Evolutionary conservation across 495 filamentous ascomycete genomes (phyloP).

Genomic region (Neurospora tetraspora): DNA sequence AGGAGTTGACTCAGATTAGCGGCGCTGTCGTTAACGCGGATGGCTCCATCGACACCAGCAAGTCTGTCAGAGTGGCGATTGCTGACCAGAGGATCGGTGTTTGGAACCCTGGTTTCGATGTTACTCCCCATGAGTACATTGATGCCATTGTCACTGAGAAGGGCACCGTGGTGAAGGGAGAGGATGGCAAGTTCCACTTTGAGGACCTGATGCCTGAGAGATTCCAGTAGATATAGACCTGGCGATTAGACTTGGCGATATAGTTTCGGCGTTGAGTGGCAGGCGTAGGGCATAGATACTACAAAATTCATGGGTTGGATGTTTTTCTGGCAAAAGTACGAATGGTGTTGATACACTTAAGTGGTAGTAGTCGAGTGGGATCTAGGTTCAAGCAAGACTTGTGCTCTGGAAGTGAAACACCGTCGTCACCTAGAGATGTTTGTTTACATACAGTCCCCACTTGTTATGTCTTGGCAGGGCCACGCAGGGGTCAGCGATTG

Average conservation of each 20-base stretch:
- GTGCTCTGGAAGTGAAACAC: not conserved
- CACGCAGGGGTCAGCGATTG: not conserved
- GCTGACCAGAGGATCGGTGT: constrained; percentile 73
- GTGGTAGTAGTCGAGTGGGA: not conserved
- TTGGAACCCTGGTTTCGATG: constrained; percentile 96
- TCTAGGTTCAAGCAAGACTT: not conserved
- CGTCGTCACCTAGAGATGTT: not conserved
- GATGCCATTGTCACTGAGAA: constrained; percentile 92
- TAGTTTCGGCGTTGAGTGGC: not conserved
- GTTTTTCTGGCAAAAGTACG: not conserved
- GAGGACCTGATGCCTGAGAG: constrained; percentile 39
- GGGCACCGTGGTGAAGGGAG: constrained; percentile 70
- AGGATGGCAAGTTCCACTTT: constrained; percentile 69
- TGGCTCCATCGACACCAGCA: constrained; percentile 37
- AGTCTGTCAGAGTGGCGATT: constrained; percentile 61
- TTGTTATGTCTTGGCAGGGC: not conserved
- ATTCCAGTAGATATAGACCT: constrained; percentile 10
- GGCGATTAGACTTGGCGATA: not conserved
- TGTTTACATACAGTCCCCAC: not conserved
- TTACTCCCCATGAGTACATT: constrained; percentile 77
- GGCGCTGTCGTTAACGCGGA: constrained; percentile 52
- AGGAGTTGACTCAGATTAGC: constrained; percentile 71
- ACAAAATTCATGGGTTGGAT: not conserved
- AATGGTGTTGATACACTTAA: not conserved
- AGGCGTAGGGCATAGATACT: not conserved